Base-by-base conservation (phyloP, 2,329 filamentous ascomycete genomes). In the Colletotrichum kahawae region DNA sequence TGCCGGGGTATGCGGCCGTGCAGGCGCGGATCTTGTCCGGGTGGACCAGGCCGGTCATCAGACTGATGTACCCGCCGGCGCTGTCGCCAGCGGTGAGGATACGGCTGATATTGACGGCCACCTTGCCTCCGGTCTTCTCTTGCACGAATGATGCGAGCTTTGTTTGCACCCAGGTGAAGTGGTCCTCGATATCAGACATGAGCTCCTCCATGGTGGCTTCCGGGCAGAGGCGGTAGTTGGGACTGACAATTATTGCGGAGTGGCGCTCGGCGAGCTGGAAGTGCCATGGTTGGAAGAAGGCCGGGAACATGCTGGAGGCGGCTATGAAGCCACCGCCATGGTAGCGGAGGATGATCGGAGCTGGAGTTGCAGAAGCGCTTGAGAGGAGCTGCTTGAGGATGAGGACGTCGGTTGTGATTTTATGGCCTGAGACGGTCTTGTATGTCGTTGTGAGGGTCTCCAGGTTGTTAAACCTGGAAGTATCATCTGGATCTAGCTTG, bases 321-420 rank as follows among this genome's bases (percentile, higher is more conserved):
- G 71, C 77, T 21, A 79, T 75, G 0, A 82, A 76, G 21, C 79
- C 81, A 0, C 81, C 81, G 0, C 81, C 81, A n/a, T 82, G 81
- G 1, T 82, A 64, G 31, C 81, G 76, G 29, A 72, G 36, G 18
- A 72, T 51, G 1, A 68, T 33, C 5, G 70, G 64, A 12, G 38
- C 48, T 33, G 59, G 59, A 4, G 33, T 21, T 7, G 31, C 16
- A 18, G 36, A 29, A 0, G 64, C n/a, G 4, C 31, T n/a, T 76
- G 56, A 76, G 48, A 79, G 76, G 1, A 82, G 69, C 18, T 57
- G 48, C 34, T 81, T 82, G 18, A 81, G 80, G 13, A 82, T 67
- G 4, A 82, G 62, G 21, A 82, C 62, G 2, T 78, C 79, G 0
- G 79, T 70, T 54, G 64, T 62, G 14, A 72, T 72, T 21, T 38